Base-by-base conservation (phyloP, 257 asterid species). In the Solanum gracilifrons region DNA sequence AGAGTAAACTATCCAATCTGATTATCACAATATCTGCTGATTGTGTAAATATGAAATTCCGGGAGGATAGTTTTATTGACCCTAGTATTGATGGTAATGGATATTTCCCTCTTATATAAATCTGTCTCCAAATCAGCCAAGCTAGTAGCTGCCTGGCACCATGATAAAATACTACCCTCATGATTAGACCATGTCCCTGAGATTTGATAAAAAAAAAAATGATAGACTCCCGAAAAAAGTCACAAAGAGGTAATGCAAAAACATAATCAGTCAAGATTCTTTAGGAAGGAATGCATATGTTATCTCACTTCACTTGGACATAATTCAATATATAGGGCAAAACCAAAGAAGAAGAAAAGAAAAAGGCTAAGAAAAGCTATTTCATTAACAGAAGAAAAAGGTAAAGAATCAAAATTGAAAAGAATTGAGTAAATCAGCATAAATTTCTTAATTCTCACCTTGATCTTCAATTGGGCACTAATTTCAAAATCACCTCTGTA, bases 401-500 rank as follows among this genome's bases (percentile, higher is more conserved):
- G 41, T 8, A 41, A 68, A 31, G 31, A 71, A 86, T 51, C 32
- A 32, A 36, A 23, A 46, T 43, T 86, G 73, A 16, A 76, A 73
- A 48, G 55, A 68, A 74, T 33, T 16, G 51, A 33, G 51, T 71
- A 43, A 43, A 46, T 90, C 35, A 86, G 88, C 35, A 82, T 41
- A 41, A 73, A 68, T 62, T 48, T 79, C 35, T 88, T 77, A 80
- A 85, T 75, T 82, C 93, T 91, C 89, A 95, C 99, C 99, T 97
- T 95, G 91, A 96, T 94, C 93, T 93, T 95, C 91, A 94, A 68
- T 58, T 85, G 85, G 82, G 95, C 46, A 92, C 97, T 92, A 82
- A 97, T 91, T 91, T 95, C 99, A 79, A 95, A 90, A 93, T 95
- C 95, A 69, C 99, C 99, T 91, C 99, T 92, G 90, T 89, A 96